A percentile compares a stretch with the other conserved stretches of the same genome.
These are phyloP conservation scores for Rhizopus stolonifer DNA, from an alignment of 371 early-diverging fungal species.

Conservation along the genomic window DNA sequence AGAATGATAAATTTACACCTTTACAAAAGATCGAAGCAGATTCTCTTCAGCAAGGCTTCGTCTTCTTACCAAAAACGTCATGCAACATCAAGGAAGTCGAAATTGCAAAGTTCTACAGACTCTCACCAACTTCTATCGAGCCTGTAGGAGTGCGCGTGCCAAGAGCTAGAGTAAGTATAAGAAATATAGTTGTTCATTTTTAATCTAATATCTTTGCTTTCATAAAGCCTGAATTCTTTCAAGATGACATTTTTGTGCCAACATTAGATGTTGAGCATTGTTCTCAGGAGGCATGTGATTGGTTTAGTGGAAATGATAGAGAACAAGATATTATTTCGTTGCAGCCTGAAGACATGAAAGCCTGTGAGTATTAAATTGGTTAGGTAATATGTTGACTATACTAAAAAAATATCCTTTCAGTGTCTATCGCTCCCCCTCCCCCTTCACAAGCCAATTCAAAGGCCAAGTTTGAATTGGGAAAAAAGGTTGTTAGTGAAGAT, in stretches of 20 bases:
- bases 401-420: conserved; percentile 6
- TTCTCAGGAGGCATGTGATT: conserved; percentile 50
- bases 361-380: conserved; percentile 36
- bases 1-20: conserved; percentile 26
- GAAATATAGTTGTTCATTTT: not conserved
- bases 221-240: conserved; percentile 75
- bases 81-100: conserved; percentile 69
- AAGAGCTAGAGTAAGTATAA: conserved; percentile 54
- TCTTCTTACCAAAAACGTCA: conserved; percentile 63
- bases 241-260: conserved; percentile 81
- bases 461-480: conserved; percentile 45
- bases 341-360: conserved; percentile 60
- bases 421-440: conserved; percentile 51
- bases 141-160: conserved; percentile 73
- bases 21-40: conserved; percentile 64
- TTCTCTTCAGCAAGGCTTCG: conserved; percentile 67
- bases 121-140: conserved; percentile 68
- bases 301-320: conserved; percentile 51
- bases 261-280: conserved; percentile 60
- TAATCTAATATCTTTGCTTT: not conserved
- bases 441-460: conserved; percentile 32
- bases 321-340: conserved; percentile 40
- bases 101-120: conserved; percentile 64
- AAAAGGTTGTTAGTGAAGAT: conserved; percentile 34
- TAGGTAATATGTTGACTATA: not conserved